A percentile compares a stretch with the other conserved stretches of the same genome.
phyloP scores from a whole-genome alignment of 2,329 filamentous ascomycete species.

The Cadophora sp. region DNA sequence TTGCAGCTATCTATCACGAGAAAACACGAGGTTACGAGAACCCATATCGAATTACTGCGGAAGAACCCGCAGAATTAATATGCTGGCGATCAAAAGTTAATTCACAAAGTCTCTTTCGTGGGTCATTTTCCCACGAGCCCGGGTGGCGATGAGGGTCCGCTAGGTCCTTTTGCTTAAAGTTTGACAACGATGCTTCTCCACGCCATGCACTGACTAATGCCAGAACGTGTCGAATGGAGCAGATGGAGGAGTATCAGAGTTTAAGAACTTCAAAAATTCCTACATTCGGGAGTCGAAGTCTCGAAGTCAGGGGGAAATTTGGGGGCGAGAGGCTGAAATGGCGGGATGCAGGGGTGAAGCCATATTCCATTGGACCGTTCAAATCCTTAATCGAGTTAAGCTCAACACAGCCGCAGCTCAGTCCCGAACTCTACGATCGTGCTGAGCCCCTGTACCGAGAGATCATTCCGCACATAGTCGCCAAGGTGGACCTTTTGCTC shows the following conservation, averaged over 20 bases:
- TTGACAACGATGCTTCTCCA: not conserved
- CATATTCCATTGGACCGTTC: slow-evolving; percentile 7
- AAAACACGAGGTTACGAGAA: not conserved
- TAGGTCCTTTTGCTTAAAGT: not conserved
- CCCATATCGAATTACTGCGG: too few species aligned
- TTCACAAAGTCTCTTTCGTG: not conserved
- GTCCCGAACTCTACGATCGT: not conserved
- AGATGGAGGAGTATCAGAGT: not conserved
- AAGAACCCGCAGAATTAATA: too few species aligned
- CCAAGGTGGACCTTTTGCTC: not conserved
- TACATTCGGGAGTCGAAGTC: not conserved
- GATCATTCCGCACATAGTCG: not conserved
- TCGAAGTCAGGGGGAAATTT: not conserved
- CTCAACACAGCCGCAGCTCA: not conserved
- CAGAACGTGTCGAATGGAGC: not conserved
- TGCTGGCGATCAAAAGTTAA: not conserved
- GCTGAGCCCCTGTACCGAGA: not conserved
- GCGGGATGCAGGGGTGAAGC: slow-evolving; percentile 5
- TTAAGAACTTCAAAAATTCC: not conserved
- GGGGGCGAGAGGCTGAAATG: slow-evolving; percentile 4
- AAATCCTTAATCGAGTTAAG: slow-evolving; percentile 12
- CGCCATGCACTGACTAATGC: not conserved
- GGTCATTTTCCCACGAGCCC: not conserved
- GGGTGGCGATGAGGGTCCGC: not conserved
- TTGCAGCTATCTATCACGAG: not conserved